phyloP scores from a whole-genome alignment of 805 yeast species.

The Saturnispora sekii region DNA sequence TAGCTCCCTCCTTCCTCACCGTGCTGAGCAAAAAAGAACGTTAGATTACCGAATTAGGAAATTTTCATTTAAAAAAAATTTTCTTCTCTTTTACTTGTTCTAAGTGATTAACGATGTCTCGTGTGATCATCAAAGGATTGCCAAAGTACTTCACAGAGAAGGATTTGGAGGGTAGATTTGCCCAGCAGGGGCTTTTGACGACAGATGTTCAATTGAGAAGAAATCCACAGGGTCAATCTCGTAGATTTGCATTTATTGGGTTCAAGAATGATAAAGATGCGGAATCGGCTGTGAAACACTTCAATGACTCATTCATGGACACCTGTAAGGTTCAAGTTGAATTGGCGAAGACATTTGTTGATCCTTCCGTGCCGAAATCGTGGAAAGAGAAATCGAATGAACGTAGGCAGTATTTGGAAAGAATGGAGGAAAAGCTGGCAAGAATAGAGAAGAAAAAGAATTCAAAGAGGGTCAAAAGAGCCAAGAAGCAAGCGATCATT shows the following conservation, averaged over 20 bases:
- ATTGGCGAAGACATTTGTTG: conserved; percentile 77
- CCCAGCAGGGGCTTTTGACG: conserved; percentile 34
- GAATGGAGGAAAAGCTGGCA: conserved; percentile 40
- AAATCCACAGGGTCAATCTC: conserved; percentile 73
- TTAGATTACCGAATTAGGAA: not conserved
- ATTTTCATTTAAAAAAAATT: not conserved
- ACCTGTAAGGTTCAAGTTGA: conserved; percentile 73
- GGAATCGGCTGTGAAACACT: conserved; percentile 62
- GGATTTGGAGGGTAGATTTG: conserved; percentile 57
- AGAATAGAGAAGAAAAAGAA: conserved; percentile 38
- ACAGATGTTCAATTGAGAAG: conserved; percentile 85
- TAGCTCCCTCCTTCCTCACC: no score
- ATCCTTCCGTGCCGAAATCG: conserved; percentile 68
- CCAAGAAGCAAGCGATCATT: conserved; percentile 43
- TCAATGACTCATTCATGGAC: conserved; percentile 70
- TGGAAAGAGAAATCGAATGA: conserved; percentile 41
- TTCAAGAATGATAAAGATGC: conserved; percentile 71
- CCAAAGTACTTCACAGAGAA: conserved; percentile 74
- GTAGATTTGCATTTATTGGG: conserved; percentile 92
- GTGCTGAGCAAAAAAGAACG: no score
- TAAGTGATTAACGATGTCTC: conserved; percentile 43
- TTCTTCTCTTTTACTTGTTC: not conserved
- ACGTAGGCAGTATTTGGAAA: conserved; percentile 41
- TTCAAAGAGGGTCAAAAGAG: conserved; percentile 29
- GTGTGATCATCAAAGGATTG: conserved; percentile 84